Base-by-base conservation (phyloP, 2,329 filamentous ascomycete species). In the Ascochyta viciae-villosae region DNA sequence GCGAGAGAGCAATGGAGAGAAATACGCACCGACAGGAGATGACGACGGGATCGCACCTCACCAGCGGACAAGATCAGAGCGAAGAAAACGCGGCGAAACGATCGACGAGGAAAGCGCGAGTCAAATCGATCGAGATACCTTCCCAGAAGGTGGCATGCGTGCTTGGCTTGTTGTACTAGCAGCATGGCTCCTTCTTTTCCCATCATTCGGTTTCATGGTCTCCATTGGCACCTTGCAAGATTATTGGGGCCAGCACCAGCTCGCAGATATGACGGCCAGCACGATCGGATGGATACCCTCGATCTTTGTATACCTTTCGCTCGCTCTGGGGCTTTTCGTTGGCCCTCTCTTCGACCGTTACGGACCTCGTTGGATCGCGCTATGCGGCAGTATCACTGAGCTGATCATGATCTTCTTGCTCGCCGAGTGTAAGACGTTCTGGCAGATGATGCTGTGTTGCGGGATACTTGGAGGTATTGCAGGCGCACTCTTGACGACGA, bases 261-360 rank as follows among this genome's bases (percentile, higher is more conserved):
- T 96, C 5, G 80, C 81, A 7, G 74, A 80, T 29, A 87, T 91
- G 71, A 84, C 65, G 9, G 63, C 69, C 77, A 60, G 86, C 86
- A 62, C 87, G 9, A 86, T 94, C 19, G 91, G 91, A n/a, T 96
- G 92, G 92, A 90, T 96, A 47, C 93, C 95, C 59, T 90, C 89
- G 40, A 78, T 96, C n/a, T 95, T 92, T 68, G 86, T 89, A 3
- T 95, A 95, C 66, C 78, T 96, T 6, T 86, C 88, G 47, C 94
- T 96, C 71, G 89, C 92, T 64, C 85, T 91, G 33, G 92, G 92
- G 13, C 83, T 96, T 16, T 92, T 94, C 68, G 86, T 96, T 43
- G 93, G 93, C 0, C 92, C 93, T 0, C 78, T 96, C 13, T 96
- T 75, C 50, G 72, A 75, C 43, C 66, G 68, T n/a, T 74, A 75